Evolutionary conservation across 2,329 filamentous ascomycete genomes (phyloP).

Genomic region (Trichoderma koningiopsis): DNA sequence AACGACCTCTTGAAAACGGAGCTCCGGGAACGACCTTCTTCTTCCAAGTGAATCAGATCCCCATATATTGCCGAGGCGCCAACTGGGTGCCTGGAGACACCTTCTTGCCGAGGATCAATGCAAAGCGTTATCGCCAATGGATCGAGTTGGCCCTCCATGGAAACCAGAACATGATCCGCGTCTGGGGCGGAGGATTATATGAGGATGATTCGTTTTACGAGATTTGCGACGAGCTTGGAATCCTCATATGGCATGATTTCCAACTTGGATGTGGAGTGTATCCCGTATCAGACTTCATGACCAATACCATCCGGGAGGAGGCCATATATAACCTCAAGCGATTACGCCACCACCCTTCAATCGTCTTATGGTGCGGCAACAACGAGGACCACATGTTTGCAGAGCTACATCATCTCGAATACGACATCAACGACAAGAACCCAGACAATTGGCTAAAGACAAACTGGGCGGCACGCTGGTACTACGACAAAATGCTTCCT

Average conservation of each 20-base stretch:
- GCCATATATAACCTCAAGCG: conserved; percentile 62
- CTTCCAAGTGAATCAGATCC: conserved; percentile 71
- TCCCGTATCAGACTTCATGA: conserved; percentile 55
- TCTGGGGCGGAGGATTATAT: conserved; percentile 73
- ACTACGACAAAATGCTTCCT: conserved; percentile 75
- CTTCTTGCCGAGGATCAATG: conserved; percentile 67
- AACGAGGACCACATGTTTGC: conserved; percentile 59
- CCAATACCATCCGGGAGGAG: conserved; percentile 60
- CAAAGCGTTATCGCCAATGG: conserved; percentile 68
- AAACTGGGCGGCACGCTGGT: conserved; percentile 73
- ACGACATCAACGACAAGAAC: conserved; percentile 76
- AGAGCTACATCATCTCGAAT: conserved; percentile 39
- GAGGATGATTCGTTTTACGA: conserved; percentile 69
- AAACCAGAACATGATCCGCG: conserved; percentile 73
- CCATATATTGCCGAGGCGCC: conserved; percentile 74
- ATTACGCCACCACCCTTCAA: conserved; percentile 60
- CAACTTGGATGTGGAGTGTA: conserved; percentile 69
- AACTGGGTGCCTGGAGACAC: conserved; percentile 79
- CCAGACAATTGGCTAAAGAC: conserved; percentile 76
- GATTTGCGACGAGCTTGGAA: conserved; percentile 65
- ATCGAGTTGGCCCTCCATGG: conserved; percentile 69
- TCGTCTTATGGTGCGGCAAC: conserved; percentile 78
- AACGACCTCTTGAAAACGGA: conserved; percentile 63
- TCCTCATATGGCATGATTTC: conserved; percentile 72
- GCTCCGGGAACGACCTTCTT: conserved; percentile 56